Conservation (phyloP, 805 yeast genomes). For the Saccharomycopsis sp. region DNA sequence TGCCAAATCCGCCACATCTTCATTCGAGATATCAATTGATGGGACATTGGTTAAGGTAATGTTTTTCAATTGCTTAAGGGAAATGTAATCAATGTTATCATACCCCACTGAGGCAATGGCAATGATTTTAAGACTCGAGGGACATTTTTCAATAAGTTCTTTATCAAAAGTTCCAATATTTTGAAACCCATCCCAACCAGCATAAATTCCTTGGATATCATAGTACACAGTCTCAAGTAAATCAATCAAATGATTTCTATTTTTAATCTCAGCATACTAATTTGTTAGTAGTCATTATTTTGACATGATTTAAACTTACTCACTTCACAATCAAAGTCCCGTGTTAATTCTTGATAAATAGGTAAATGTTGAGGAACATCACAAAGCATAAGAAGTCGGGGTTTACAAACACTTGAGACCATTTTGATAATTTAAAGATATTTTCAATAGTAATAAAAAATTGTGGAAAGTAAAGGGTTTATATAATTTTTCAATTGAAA, state of each 20-base stretch:
- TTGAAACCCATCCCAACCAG: conserved; percentile 45
- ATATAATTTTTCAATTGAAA: no score
- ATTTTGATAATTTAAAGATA: no score
- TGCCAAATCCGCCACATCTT: conserved; percentile 57
- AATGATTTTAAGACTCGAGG: conserved; percentile 35
- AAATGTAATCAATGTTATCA: conserved; percentile 37
- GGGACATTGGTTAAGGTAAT: conserved; percentile 35
- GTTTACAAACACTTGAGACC: background rate
- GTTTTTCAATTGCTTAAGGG: conserved; percentile 28
- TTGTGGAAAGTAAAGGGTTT: no score
- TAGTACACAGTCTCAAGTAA: conserved; percentile 28
- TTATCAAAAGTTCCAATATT: conserved; percentile 37
- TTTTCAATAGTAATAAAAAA: no score
- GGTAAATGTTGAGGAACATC: conserved; percentile 6
- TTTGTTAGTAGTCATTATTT: background rate
- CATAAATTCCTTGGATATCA: conserved; percentile 42
- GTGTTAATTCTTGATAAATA: conserved; percentile 2
- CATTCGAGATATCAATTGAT: conserved; percentile 27
- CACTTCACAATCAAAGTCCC: conserved; percentile 5
- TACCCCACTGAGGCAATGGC: conserved; percentile 49
- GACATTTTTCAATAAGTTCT: conserved; percentile 35
- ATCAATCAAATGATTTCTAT: conserved; percentile 23
- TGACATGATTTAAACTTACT: background rate
- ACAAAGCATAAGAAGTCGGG: conserved; percentile 10
- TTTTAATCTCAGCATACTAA: background rate